Conservation (phyloP, 2,329 filamentous ascomycete species). For the Periconia macrospinosa region DNA sequence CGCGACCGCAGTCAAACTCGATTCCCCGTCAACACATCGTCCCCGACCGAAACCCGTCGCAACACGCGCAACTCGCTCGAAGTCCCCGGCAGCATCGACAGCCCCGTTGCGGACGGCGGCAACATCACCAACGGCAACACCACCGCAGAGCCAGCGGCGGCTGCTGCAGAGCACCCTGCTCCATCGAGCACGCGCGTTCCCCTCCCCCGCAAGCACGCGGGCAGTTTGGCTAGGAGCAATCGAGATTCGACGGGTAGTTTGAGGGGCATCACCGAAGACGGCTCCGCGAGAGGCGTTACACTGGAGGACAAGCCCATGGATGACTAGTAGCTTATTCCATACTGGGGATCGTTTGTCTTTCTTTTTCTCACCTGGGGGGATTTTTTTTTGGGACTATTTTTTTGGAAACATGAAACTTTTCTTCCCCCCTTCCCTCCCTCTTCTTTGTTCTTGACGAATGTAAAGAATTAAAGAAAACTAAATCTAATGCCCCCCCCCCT, state of each 20-base stretch:
- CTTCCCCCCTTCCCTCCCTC: no score
- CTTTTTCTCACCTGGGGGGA: no score
- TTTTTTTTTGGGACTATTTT: no score
- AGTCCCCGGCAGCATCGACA: slow-evolving; percentile 66
- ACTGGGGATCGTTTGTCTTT: no score
- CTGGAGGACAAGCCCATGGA: slow-evolving; percentile 79
- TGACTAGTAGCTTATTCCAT: slow-evolving; percentile 52
- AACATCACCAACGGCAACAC: slow-evolving; percentile 41
- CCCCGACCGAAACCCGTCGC: slow-evolving; percentile 57
- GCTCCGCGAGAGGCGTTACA: slow-evolving; percentile 61
- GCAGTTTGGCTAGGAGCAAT: slow-evolving; percentile 38
- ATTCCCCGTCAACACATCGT: slow-evolving; percentile 73
- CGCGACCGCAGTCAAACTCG: slow-evolving; percentile 81
- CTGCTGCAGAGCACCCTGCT: slow-evolving; percentile 28
- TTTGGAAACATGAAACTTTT: no score
- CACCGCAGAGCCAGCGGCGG: slow-evolving; percentile 11
- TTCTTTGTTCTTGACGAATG: no score
- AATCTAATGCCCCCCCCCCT: no score
- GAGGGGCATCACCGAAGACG: slow-evolving; percentile 38
- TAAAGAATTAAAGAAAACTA: no score
- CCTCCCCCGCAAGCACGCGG: slow-evolving; percentile 38
- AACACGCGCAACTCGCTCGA: slow-evolving; percentile 70
- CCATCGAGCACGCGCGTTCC: slow-evolving; percentile 40
- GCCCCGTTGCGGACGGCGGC: slow-evolving; percentile 38
- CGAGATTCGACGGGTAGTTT: slow-evolving; percentile 44